Evolutionary conservation across 176 grass and related monocot genomes (phyloP), one percentile per base, ranked within the genome.

Genomic region (Hyparrhenia diplandra): DNA sequence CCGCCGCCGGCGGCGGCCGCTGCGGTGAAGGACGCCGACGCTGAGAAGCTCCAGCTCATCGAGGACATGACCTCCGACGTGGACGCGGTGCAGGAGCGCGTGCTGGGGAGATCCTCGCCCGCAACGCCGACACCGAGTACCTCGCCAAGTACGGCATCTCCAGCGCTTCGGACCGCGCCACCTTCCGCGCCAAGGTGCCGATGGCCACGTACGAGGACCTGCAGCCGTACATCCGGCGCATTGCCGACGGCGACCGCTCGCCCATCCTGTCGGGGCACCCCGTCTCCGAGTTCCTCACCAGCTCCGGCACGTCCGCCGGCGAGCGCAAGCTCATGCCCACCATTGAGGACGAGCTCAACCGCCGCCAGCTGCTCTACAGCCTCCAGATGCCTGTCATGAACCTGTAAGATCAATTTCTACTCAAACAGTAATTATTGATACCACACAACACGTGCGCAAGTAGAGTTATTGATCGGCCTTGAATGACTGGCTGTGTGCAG

Each of bases 291-390:
- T 93, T 98, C 77, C 95, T 98, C 82, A 98, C 95, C 43, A 95
- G 95, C 90, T 98, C 95, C 41, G 95, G 95, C 29, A 98, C 92
- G 18, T 98, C 95, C n/a, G 95, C 88, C 39, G 95, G 95, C 14
- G 92, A 98, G 75, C 87, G 95, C 83, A 98, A 95, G 89, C 87
- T 98, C 46, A 98, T 98, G 90, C 95, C 95, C 24, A 98, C 95
- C 39, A 91, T 98, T 30, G 78, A 83, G 74, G 95, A 98, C 69
- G 95, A 98, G 79, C 89, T 98, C 66, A 82, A 98, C 66, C 95
- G 95, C 71, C 85, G 95, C 54, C 92, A 95, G 86, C 63, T 88
- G n/a, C 92, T 98, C 36, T 91, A 95, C 90, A 98, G 92, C 88
- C 92, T 98, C 68, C 92, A 91, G 4, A 98, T 90, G 82, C 95